Evolutionary conservation across 495 filamentous ascomycete genomes (phyloP), one percentile per base, ranked within the genome.

Genomic region (Talaromyces trachyspermus): DNA sequence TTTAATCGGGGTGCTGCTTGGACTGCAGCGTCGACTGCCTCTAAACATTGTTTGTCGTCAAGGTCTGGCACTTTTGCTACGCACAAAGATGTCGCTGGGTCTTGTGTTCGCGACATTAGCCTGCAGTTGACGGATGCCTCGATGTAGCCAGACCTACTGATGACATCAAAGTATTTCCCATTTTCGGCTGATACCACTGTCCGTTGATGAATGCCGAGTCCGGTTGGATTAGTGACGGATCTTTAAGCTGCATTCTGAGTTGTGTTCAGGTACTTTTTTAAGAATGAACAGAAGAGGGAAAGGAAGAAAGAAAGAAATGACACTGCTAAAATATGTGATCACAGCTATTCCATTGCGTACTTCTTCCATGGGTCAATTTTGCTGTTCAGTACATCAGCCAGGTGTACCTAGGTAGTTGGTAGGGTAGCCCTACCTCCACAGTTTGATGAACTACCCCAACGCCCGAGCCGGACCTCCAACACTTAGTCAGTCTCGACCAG

Each of bases 1-100:
- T 47, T 39, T 18, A 55, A 56, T 19, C 45, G 27, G 5, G 20
- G 29, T 12, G 51, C 48, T 11, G 54, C 54, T 10, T 40, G 14
- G 4, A 33, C 14, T 4, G 54, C 54, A 27, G 52, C 51, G 5
- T 25, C 35, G 32, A 55, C 22, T 14, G 43, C 43, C 7, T 46
- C 26, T 11, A 11, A 3, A 11, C 9, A 9, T 8, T 46, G 25
- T 20, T n/a, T 17, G 15, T 35, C 32, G 25, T 32, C 17, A 6
- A 46, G 26, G 25, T 46, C 43, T 19, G 43, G 43, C 4, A 46
- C 2, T 8, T 27, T 46, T 12, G 23, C 1, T 11, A 46, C 22
- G 4, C 17, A 14, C 43, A n/a, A 15, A 5, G 25, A 27, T 14
- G 43, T 29, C 15, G 43, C 43, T 30, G 43, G 43, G 22, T 46